Evolutionary conservation across 495 filamentous ascomycete species (phyloP), one percentile per base, ranked within the genome.

Genomic region (Penicillium diatomitis): DNA sequence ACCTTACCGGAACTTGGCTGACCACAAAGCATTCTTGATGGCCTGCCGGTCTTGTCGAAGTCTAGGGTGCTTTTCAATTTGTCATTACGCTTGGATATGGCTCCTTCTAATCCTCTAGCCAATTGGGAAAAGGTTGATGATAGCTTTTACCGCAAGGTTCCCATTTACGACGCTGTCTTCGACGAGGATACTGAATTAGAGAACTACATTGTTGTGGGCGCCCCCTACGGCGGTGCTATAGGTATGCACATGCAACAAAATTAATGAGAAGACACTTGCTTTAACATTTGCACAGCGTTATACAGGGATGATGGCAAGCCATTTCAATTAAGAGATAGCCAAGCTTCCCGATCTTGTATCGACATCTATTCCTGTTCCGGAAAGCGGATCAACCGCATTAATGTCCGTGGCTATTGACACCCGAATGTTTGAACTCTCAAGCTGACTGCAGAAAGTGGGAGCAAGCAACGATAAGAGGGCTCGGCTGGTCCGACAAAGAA

Each of bases 401-500:
- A 79, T 61, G 83, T 86, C 61, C 51, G 74, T 55, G 20, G 20
- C 20, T 20, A 20, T 20, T 20, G 20, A 20, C 20, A 20, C 20
- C 5, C 30, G 7, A 29, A 10, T 33, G 34, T 35, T 8, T 11
- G 30, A 27, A 32, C 51, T 20, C 20, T 20, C 20, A 20, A 20
- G 20, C 20, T 51, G 38, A 57, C 38, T 43, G 6, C n/a, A 5
- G 67, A 73, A 64, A 87, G 74, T 97, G 90, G 88, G 92, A 98
- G 53, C 87, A 90, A 73, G 88, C 88, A 32, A 76, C 83, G 3
- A 88, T 98, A 56, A 83, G 83, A 62, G 90, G 89, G 7, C 75
- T 97, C 11, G 92, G 92, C 12, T 98, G 92, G 92, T 96, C 90
- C 33, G 92, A 95, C 60, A 88, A 96, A 54, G 92, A 98, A 75